Evolutionary conservation across 306 rosid species (phyloP), one percentile per base, ranked within the genome.

Genomic region (Dryas alaskensis): DNA sequence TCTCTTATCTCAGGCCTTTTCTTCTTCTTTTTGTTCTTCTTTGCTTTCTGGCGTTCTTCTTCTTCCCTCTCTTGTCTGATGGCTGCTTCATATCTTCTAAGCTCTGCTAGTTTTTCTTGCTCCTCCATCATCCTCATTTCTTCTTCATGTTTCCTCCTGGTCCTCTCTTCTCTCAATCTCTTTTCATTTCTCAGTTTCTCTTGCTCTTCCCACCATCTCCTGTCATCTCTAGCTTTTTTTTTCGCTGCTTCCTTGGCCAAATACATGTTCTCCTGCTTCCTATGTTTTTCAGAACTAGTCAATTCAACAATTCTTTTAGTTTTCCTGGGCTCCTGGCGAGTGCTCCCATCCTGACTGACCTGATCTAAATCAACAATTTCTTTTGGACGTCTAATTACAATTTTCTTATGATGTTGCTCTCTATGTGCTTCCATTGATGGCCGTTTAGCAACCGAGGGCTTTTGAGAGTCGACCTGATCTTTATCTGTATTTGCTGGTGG

Each of bases 1-100:
- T 91, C 89, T 78, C 78, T 51, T 39, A 94, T 63, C 52, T 87
- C 97, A 7, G 81, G 73, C 69, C 82, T 82, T 62, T 84, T 91
- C 82, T 67, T 84, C 75, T 85, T 90, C 79, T 83, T 85, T 77
- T 90, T 90, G 80, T 90, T 89, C 86, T 88, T 92, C 81, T 84
- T 91, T 69, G 94, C 98, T 76, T 85, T 91, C 78, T 79, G 82
- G 46, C 86, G 84, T 80, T 94, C 98, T 75, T 94, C 98, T 74
- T 94, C 98, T 76, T 91, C 96, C 81, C 87, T 85, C 81, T 93
- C 98, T 75, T 86, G 90, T 84, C 92, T 86, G 76, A 94, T 85
- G 74, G 78, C 81, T 73, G 84, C 92, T 87, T 89, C 97, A 75
- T 74, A 91, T 87, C 80, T 83, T 81, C 58, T 89, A 60, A 91